phyloP scores from a whole-genome alignment of 2,329 filamentous ascomycete species.

The Colletotrichum lentis region DNA sequence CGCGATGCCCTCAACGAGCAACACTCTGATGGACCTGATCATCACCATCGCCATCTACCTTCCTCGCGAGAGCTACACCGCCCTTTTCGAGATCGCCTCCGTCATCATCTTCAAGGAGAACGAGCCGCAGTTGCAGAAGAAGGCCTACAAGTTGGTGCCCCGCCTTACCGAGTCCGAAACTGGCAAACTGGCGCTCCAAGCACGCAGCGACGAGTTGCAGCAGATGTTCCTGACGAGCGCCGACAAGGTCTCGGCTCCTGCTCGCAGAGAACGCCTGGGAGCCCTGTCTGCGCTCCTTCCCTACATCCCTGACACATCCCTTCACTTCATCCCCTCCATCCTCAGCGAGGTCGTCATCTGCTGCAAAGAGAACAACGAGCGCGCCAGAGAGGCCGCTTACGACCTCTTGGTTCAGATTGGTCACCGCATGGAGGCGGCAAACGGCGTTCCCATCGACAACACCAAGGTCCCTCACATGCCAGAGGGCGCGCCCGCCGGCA shows the following conservation, averaged over 20 bases:
- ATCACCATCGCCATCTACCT: constrained; percentile 96
- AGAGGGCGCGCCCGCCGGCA: constrained; percentile 76
- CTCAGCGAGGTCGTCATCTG: constrained; percentile 94
- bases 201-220: constrained; percentile 82
- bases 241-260: constrained; percentile 86
- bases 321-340: constrained; percentile 92
- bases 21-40: constrained; percentile 95
- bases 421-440: constrained; percentile 73
- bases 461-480: constrained; percentile 89
- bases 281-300: constrained; percentile 84
- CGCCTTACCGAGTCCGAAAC: constrained; percentile 82
- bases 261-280: constrained; percentile 83
- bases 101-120: constrained; percentile 81
- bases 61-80: constrained; percentile 82
- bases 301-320: constrained; percentile 76
- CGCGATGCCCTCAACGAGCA: constrained; percentile 88
- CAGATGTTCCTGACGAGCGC: constrained; percentile 79
- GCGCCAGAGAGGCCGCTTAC: constrained; percentile 87
- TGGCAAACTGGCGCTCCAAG: constrained; percentile 77
- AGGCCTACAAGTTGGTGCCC: constrained; percentile 97
- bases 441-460: constrained; percentile 81
- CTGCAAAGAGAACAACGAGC: constrained; percentile 97
- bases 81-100: constrained; percentile 86
- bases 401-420: constrained; percentile 90
- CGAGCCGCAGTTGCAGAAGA: constrained; percentile 96